Evolutionary conservation across 257 asterid genomes (phyloP), one percentile per base, ranked within the genome.

Genomic region (Vinca minor): DNA sequence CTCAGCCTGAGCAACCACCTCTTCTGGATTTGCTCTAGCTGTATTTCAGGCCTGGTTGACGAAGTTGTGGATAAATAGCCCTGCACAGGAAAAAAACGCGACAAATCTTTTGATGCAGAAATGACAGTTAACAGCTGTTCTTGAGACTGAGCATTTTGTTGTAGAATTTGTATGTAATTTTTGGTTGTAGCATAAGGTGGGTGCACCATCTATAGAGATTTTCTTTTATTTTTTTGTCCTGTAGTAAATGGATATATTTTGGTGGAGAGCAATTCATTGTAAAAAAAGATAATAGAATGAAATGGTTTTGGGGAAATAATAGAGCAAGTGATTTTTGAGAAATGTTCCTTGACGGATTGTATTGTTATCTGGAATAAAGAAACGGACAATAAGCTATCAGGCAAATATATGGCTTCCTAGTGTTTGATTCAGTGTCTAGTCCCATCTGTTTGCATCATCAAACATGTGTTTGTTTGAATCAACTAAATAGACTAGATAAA

Each of bases 21-120:
- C 80, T 89, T 23, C 75, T 89, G 68, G 96, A 92, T 79, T 81
- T 92, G 86, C 91, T 92, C 63, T 89, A 82, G 73, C 52, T 68
- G 69, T 44, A 21, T 34, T 26, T 25, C 32, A 13, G 39, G 6
- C 34, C 48, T 15, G 57, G 59, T 49, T 61, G 76, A 64, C 68
- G 65, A 35, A 39, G 4, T 29, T 62, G 66, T 48, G 67, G 67
- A 45, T 49, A 59, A 45, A 42, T 48, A 26, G 17, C 14, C 28
- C 55, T 38, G 49, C 36, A 48, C 35, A 13, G 64, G 38, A 39
- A 21, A 49, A 38, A 11, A 12, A n/a, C n/a, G n/a, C 18, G 48
- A 50, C 36, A 28, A 63, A 32, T 35, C 8, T 66, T 63, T 42
- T 53, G 60, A 66, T 14, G 34, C 48, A 36, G 15, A 52, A 6